These are phyloP conservation scores for Ceratobasidium sp. DNA, from an alignment of 1,284 basidiomycete species.

Conservation along the genomic window DNA sequence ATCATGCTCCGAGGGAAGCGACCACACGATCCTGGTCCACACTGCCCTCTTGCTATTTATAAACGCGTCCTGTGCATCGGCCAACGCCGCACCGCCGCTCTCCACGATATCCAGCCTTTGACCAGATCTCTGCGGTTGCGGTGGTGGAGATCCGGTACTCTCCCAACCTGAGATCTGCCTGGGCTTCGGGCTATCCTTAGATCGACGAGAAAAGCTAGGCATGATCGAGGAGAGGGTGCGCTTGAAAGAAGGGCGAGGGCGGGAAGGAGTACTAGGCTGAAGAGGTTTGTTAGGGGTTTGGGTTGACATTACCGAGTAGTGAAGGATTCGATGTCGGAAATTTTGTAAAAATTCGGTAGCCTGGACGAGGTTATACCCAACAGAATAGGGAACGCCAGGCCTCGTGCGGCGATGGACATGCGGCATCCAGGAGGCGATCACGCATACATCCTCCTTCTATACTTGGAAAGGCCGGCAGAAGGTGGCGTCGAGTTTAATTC, in stretches of 20 bases:
- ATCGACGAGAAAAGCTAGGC: constrained; percentile 4
- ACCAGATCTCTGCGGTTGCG: neutral
- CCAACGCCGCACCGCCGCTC: constrained; percentile 19
- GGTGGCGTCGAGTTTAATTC: neutral
- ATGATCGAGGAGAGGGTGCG: constrained; percentile 24
- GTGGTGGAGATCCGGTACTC: neutral
- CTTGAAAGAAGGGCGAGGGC: constrained; percentile 16
- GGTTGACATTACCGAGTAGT: neutral
- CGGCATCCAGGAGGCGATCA: neutral
- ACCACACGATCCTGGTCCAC: constrained; percentile 34
- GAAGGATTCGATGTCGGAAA: too few relatives aligned
- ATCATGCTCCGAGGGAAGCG: constrained; percentile 27
- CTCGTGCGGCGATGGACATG: neutral
- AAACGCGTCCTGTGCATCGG: constrained; percentile 30
- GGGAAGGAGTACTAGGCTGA: neutral
- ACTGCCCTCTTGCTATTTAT: constrained; percentile 23
- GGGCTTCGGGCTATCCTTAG: neutral
- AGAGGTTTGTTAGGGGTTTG: neutral
- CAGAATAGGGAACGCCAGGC: neutral
- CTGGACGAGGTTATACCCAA: neutral
- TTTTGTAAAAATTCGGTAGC: neutral
- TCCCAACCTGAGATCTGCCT: neutral
- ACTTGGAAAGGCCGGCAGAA: neutral
- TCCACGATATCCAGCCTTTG: constrained; percentile 1
- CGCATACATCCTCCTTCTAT: neutral